Evolutionary conservation across 345 rosid species (phyloP).

Genomic region (Gynandropsis gynandra): DNA sequence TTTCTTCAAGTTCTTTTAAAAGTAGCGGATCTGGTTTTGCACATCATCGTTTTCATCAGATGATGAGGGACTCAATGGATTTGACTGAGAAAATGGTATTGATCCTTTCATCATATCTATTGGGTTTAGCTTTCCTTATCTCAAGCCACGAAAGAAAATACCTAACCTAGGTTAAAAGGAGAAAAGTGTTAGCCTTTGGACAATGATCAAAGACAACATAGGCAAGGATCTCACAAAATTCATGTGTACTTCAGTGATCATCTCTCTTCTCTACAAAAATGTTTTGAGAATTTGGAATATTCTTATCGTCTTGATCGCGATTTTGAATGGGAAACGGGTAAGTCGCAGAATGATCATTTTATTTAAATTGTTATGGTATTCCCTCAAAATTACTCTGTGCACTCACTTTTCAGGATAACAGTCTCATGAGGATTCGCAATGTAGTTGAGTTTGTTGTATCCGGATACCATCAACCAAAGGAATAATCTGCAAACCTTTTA

Average conservation of each 20-base stretch:
- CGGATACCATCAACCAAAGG: conserved; percentile 29
- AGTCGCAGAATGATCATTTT: conserved; percentile 17
- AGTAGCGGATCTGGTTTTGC: conserved; percentile 20
- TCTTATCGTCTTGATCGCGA: conserved; percentile 31
- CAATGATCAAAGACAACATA: conserved; percentile 32
- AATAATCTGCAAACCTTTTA: conserved; percentile 31
- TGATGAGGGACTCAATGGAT: conserved; percentile 14
- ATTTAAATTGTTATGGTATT: conserved; percentile 21
- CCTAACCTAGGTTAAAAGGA: conserved; percentile 31
- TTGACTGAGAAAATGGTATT: conserved; percentile 16
- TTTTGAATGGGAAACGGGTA: conserved; percentile 26
- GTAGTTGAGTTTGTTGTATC: conserved; percentile 33
- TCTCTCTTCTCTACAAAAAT: conserved; percentile 31
- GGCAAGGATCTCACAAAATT: conserved; percentile 29
- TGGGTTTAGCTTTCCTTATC: conserved; percentile 16
- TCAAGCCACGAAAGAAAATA: conserved; percentile 26
- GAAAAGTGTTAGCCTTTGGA: conserved; percentile 31
- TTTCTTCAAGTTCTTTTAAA: conserved; percentile 26
- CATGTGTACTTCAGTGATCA: conserved; percentile 34
- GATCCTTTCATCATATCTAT: conserved; percentile 18
- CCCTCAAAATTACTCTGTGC: conserved; percentile 46
- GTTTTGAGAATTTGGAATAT: conserved; percentile 30
- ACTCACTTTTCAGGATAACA: conserved; percentile 40
- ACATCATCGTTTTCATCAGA: conserved; percentile 18
- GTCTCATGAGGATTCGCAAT: conserved; percentile 30